Base-by-base conservation (phyloP, 2,329 filamentous ascomycete species). In the Stachybotrys chlorohalonatus region DNA sequence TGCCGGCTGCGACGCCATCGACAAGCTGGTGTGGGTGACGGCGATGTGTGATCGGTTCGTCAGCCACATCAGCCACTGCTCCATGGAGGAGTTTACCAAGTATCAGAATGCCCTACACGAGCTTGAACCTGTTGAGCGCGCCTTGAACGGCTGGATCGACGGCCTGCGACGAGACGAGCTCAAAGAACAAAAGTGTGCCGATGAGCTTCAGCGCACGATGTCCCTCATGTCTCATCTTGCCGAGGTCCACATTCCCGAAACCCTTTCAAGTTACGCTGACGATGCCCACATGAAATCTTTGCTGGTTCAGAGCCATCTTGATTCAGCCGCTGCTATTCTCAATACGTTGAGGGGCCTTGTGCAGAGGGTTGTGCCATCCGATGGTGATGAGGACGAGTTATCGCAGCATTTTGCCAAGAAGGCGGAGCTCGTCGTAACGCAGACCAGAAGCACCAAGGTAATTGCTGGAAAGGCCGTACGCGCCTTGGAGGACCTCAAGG, bases 91-190 rank as follows among this genome's bases (percentile, higher is more conserved):
- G 56, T 97, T 97, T 68, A 80, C 81, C 49, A 84, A 78, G 59
- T 94, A 90, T 61, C 87, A 90, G 63, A 85, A 86, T 47, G 89
- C 91, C 2, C 72, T 94, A 55, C 89, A 90, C 62, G 94, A 97
- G 69, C 77, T 97, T 52, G 90, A 96, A 66, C 90, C 92, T 0
- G 90, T 97, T 11, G 94, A 99, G 72, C 82, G 91, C 55, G 89
- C 89, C 0, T 73, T 97, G 52, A 96, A 96, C 65, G 82, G 81
- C 54, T 96, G 91, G 83, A 89, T 97, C 55, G 92, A 96, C 59
- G 84, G 84, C 6, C 69, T 96, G 54, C 86, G 90, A 59, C 85
- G 84, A 53, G 91, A 95, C 61, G 91, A 96, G 54, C 74, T 97
- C 51, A 91, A 91, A 70, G 88, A 93, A 71, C 84, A 87, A 68